A percentile compares a stretch with the other conserved stretches of the same genome.
These are phyloP conservation scores for Starmerella apis DNA, from an alignment of 805 yeast genomes.

Conservation along the genomic window DNA sequence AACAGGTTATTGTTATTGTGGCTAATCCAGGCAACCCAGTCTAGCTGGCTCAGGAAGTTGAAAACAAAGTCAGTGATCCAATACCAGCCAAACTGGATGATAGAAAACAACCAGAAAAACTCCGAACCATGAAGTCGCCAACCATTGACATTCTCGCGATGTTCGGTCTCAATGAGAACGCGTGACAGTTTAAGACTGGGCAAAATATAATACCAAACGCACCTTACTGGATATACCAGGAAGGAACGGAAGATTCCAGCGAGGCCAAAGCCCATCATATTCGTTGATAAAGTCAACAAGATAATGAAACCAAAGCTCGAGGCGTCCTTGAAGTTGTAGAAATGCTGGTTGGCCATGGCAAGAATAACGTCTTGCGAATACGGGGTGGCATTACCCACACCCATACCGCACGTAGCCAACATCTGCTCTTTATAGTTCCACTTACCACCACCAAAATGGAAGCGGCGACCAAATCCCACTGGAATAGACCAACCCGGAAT, in stretches of 20 bases:
- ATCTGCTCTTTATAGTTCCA: conserved; percentile 26
- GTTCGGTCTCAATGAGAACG: conserved; percentile 35
- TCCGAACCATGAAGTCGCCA: conserved; percentile 46
- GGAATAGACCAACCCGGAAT: conserved; percentile 18
- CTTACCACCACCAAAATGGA: conserved; percentile 47
- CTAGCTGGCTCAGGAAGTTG: conserved; percentile 49
- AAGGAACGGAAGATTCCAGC: conserved; percentile 57
- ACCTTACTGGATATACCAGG: conserved; percentile 42
- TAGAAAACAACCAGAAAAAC: conserved; percentile 39
- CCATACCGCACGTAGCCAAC: conserved; percentile 39
- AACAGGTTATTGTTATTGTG: conserved; percentile 46
- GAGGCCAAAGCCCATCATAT: conserved; percentile 55
- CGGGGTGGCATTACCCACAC: conserved; percentile 25
- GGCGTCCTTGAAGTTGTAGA: conserved; percentile 26
- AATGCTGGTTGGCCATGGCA: conserved; percentile 28
- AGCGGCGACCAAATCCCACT: conserved; percentile 13
- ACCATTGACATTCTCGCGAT: conserved; percentile 42
- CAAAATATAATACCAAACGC: conserved; percentile 46
- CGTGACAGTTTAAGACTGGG: conserved; percentile 43
- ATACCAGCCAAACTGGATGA: conserved; percentile 42
- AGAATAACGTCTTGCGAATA: conserved; percentile 30
- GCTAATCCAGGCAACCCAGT: conserved; percentile 50
- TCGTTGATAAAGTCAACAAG: conserved; percentile 45
- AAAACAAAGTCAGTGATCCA: conserved; percentile 61
- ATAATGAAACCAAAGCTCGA: conserved; percentile 42